phyloP scores from a whole-genome alignment of 2,329 filamentous ascomycete species.

The Diaporthe humulicola region DNA sequence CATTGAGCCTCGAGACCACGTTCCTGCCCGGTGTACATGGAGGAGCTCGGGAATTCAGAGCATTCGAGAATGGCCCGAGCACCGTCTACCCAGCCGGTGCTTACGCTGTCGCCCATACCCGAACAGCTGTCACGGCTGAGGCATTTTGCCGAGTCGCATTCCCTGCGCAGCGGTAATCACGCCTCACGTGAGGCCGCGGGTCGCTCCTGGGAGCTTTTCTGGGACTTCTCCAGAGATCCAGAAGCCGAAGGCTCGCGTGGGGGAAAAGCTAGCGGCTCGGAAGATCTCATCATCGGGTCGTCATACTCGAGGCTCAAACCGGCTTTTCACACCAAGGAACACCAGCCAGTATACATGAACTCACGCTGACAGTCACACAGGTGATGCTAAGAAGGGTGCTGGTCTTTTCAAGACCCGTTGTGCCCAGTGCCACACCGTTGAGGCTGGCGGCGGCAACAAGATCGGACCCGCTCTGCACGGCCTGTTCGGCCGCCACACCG shows the following conservation, averaged over 20 bases:
- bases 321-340: neutral
- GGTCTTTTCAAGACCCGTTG: slow-evolving; percentile 99
- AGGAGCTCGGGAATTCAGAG: no score
- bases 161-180: slow-evolving; percentile 33
- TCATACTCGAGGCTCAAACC: neutral
- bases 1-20: slow-evolving; percentile 42
- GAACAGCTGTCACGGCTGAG: slow-evolving; percentile 45
- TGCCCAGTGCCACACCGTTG: slow-evolving; percentile 98
- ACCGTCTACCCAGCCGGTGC: slow-evolving; percentile 44
- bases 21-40: neutral
- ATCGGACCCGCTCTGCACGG: slow-evolving; percentile 97
- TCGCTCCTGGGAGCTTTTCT: neutral
- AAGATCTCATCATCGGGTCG: neutral
- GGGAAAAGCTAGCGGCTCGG: neutral
- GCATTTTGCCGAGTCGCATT: slow-evolving; percentile 49
- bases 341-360: neutral
- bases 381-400: slow-evolving; percentile 96
- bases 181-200: slow-evolving; percentile 4
- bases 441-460: slow-evolving; percentile 94
- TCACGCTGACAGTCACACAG: slow-evolving; percentile 58
- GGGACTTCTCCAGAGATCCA: neutral
- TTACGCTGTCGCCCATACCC: neutral
- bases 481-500: slow-evolving; percentile 96
- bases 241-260: neutral
- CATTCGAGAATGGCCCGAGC: neutral